These are phyloP conservation scores for Suillus plorans DNA, from an alignment of 768 basidiomycete species.

Conservation along the genomic window DNA sequence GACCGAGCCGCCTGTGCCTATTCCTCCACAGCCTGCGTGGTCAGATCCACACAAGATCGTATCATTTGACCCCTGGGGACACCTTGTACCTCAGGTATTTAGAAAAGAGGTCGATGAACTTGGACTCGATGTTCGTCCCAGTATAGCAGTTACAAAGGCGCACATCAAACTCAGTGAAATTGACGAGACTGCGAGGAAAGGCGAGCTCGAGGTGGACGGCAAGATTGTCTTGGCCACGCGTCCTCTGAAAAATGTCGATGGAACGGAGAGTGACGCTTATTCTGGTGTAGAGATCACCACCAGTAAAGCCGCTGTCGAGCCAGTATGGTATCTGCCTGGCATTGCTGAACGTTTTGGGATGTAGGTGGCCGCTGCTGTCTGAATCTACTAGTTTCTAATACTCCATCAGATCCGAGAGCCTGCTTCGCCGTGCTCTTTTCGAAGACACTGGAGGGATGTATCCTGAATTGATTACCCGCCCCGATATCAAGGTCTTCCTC, in stretches of 20 bases:
- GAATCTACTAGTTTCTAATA: constrained; percentile 1
- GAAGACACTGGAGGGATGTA: constrained; percentile 97
- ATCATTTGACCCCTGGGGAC: constrained; percentile 92
- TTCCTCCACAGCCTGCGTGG: constrained; percentile 81
- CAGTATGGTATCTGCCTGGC: constrained; percentile 94
- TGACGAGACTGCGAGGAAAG: constrained; percentile 75
- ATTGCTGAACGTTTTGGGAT: constrained; percentile 93
- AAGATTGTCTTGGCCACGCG: constrained; percentile 73
- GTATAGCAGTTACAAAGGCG: constrained; percentile 89
- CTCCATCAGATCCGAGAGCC: constrained; percentile 64
- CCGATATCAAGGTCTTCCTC: constrained; percentile 93
- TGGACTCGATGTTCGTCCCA: constrained; percentile 85
- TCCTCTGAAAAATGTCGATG: constrained; percentile 64
- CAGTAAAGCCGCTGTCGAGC: constrained; percentile 95
- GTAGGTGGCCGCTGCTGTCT: constrained; percentile 42
- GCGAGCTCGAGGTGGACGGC: constrained; percentile 76
- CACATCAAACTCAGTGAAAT: constrained; percentile 95
- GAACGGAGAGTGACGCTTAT: constrained; percentile 50
- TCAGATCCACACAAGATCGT: constrained; percentile 78
- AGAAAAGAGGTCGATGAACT: constrained; percentile 55
- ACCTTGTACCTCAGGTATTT: constrained; percentile 77
- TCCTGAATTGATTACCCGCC: constrained; percentile 92
- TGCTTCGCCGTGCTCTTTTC: constrained; percentile 88
- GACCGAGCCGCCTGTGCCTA: constrained; percentile 82
- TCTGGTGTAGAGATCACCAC: constrained; percentile 85